Evolutionary conservation across 306 rosid species (phyloP).

Genomic region (Lupinus albus): DNA sequence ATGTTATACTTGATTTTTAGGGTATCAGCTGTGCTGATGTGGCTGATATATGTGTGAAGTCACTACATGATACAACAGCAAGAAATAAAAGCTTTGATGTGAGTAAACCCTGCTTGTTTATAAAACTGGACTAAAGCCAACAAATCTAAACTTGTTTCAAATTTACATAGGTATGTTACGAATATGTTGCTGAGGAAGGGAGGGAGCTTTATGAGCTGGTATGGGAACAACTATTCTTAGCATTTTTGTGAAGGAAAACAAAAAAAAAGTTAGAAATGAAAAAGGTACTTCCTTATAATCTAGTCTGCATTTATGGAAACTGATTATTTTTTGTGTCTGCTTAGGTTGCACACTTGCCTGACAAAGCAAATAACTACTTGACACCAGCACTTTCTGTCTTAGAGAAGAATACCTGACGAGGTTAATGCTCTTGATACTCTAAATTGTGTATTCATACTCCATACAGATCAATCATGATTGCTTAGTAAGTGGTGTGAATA

Average conservation of each 20-base stretch:
- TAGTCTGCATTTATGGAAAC: constrained; percentile 31
- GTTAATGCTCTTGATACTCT: not conserved
- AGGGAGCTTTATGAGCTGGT: constrained; percentile 97
- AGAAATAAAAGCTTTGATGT: constrained; percentile 99
- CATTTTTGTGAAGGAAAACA: not conserved
- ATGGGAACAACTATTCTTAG: constrained; percentile 37
- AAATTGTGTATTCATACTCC: no score
- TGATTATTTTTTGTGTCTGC: constrained; percentile 30
- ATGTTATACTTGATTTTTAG: constrained; percentile 44
- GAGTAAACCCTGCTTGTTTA: constrained; percentile 42
- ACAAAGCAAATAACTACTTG: constrained; percentile 96
- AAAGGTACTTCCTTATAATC: constrained; percentile 1
- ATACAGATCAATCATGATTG: not conserved
- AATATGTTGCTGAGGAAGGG: constrained; percentile 84
- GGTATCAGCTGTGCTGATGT: constrained; percentile 99
- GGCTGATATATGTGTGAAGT: constrained; percentile 97
- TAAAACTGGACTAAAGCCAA: constrained; percentile 26
- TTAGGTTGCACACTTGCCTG: constrained; percentile 98
- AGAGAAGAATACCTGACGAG: constrained; percentile 78
- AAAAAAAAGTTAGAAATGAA: constrained; percentile 17
- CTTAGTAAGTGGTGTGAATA: not conserved
- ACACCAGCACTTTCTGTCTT: constrained; percentile 89
- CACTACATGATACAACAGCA: constrained; percentile 90
- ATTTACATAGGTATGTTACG: constrained; percentile 79
- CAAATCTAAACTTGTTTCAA: constrained; percentile 36